These are phyloP conservation scores for Calocera viscosa DNA, from an alignment of 768 basidiomycete genomes.

Conservation along the genomic window DNA sequence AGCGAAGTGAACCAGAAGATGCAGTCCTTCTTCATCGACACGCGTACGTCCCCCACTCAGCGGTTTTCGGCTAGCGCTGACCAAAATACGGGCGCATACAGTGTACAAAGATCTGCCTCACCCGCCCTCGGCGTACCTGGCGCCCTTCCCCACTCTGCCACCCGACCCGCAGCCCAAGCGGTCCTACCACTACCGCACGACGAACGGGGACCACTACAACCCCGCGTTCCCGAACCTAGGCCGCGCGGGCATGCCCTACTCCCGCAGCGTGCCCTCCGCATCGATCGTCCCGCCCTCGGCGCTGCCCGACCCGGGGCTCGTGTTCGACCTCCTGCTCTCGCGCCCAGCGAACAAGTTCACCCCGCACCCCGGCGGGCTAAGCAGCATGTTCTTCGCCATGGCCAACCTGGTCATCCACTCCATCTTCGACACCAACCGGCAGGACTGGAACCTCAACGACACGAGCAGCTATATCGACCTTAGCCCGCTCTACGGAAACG, in stretches of 20 bases:
- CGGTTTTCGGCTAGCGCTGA: neutral
- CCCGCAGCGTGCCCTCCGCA: conserved; percentile 39
- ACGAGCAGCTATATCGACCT: conserved; percentile 47
- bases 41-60: conserved; percentile 36
- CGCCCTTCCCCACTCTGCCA: conserved; percentile 20
- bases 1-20: conserved; percentile 27
- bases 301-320: conserved; percentile 38
- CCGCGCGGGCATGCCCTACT: conserved; percentile 49
- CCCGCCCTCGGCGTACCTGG: conserved; percentile 58
- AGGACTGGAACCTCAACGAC: conserved; percentile 38
- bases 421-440: conserved; percentile 37
- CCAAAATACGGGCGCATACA: neutral
- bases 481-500: conserved; percentile 49
- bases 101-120: conserved; percentile 66
- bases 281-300: conserved; percentile 31
- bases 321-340: conserved; percentile 32
- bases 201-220: conserved; percentile 52
- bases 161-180: conserved; percentile 17
- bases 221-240: conserved; percentile 44
- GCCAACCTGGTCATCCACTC: conserved; percentile 68
- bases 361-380: conserved; percentile 27
- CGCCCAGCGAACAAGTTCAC: conserved; percentile 22
- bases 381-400: conserved; percentile 36
- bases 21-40: conserved; percentile 40
- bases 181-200: conserved; percentile 43